Base-by-base conservation (phyloP, 164 flowering plant species). In the Berberis vulgaris region DNA sequence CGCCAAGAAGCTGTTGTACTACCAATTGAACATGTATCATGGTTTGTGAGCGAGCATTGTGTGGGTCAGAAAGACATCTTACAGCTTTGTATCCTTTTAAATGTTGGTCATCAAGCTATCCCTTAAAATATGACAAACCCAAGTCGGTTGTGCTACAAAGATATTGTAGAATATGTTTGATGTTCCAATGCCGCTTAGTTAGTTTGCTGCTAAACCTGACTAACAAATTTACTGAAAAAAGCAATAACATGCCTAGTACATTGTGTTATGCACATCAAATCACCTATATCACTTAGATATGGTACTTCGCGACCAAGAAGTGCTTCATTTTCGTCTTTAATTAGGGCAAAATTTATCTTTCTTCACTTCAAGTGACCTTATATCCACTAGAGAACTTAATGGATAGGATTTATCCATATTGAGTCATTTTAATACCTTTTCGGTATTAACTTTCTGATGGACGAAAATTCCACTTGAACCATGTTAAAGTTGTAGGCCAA, bases 391-490 rank as follows among this genome's bases (percentile, higher is more conserved):
- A 5, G 6, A 5, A 42, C 44, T 2, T 5, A 57, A 8, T 1
- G 44, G 60, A 41, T 57, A 44, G 4, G 60, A 43, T 57, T 57
- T 57, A 42, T 55, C 58, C 58, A 55, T 55, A 4, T 2, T n/a
- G 2, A 57, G 41, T 26, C 43, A 8, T 10, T 41, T 57, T 11
- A 57, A 2, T 7, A 57, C 60, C 41, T 38, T 57, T 39, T 57
- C 6, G 2, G 44, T 57, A 57, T 57, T 39, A 2, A 7, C 6
- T 1, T 7, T 5, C 7, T 57, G 42, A 41, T 57, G 7, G 43
- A 57, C 11, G 4, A 40, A 41, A 6, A 41, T 39, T 38, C 11
- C 42, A 57, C 44, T 41, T 39, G 43, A 7, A 4, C 3, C 41
- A 8, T 57, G 9, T 56, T 57, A 43, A 1, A 57, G 5, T 41